These are phyloP conservation scores for Chaetomium globosum DNA, from an alignment of 2,329 filamentous ascomycete species.

Conservation along the genomic window DNA sequence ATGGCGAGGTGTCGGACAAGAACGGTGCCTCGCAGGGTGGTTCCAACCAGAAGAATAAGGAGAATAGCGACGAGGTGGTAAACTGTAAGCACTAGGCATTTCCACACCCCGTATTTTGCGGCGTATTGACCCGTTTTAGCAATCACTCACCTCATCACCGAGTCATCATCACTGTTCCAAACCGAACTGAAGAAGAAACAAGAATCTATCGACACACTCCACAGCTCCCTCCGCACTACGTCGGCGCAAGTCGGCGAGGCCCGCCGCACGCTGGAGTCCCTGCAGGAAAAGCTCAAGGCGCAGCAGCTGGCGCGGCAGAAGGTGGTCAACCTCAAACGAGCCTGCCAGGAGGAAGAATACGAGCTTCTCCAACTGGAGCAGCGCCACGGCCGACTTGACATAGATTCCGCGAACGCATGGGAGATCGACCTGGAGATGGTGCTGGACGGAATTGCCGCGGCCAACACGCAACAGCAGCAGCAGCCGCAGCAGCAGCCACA, in stretches of 20 bases:
- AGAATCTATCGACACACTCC: constrained; percentile 77
- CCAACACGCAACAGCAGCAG: constrained; percentile 43
- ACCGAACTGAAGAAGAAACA: constrained; percentile 82
- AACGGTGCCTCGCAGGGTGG: constrained; percentile 48
- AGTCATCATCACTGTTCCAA: constrained; percentile 78
- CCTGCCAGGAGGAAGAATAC: constrained; percentile 69
- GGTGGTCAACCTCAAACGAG: constrained; percentile 75
- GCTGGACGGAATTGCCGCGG: constrained; percentile 46
- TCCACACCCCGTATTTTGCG: not conserved
- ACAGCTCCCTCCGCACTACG: constrained; percentile 76
- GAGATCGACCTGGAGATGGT: constrained; percentile 57
- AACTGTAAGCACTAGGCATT: constrained; percentile 61
- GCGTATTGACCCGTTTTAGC: constrained; percentile 52
- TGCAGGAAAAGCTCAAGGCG: constrained; percentile 66
- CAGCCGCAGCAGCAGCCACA: not conserved
- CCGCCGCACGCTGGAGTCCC: constrained; percentile 69
- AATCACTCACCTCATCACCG: constrained; percentile 78
- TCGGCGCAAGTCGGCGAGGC: constrained; percentile 78
- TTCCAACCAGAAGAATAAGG: constrained; percentile 60
- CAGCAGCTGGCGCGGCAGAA: constrained; percentile 70
- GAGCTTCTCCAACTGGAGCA: constrained; percentile 53
- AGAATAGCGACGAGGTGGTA: constrained; percentile 79
- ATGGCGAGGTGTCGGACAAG: constrained; percentile 49
- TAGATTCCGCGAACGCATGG: constrained; percentile 54
- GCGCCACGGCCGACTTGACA: constrained; percentile 48